Percentiles rank a stretch among this genome's conserved stretches.
Conservation (phyloP, 305 asterid genomes). For the Withania somnifera region DNA sequence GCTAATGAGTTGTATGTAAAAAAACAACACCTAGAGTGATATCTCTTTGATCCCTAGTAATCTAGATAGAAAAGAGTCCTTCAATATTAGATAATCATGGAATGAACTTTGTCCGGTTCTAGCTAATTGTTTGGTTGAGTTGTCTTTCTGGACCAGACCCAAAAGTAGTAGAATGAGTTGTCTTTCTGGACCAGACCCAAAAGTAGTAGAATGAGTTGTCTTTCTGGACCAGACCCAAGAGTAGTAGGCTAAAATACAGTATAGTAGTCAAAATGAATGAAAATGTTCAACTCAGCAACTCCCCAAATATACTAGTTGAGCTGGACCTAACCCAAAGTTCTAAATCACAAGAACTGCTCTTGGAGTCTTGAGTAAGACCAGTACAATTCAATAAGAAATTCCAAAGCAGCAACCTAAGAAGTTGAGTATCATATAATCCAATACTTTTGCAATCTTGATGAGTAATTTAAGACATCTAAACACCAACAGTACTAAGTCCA, state of each 20-base stretch:
- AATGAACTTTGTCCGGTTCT: background rate
- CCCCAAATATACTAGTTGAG: background rate
- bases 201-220: too few relatives aligned
- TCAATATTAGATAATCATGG: background rate
- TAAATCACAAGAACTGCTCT: background rate
- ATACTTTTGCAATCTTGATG: background rate
- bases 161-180: too few relatives aligned
- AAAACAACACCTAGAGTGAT: background rate
- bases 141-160: background rate
- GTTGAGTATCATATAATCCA: background rate
- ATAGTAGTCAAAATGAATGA: background rate
- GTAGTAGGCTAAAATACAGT: background rate
- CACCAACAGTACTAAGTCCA: background rate
- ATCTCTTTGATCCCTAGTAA: background rate
- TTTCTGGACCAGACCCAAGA: background rate
- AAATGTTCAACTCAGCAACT: background rate
- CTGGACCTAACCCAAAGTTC: background rate
- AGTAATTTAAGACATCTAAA: background rate
- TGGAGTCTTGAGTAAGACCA: background rate
- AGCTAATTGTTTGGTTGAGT: background rate
- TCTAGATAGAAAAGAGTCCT: background rate
- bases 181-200: background rate
- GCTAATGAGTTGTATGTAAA: background rate
- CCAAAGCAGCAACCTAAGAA: background rate
- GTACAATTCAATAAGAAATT: background rate